phyloP scores from a whole-genome alignment of 345 rosid species.

The Anastatica hierochuntica region DNA sequence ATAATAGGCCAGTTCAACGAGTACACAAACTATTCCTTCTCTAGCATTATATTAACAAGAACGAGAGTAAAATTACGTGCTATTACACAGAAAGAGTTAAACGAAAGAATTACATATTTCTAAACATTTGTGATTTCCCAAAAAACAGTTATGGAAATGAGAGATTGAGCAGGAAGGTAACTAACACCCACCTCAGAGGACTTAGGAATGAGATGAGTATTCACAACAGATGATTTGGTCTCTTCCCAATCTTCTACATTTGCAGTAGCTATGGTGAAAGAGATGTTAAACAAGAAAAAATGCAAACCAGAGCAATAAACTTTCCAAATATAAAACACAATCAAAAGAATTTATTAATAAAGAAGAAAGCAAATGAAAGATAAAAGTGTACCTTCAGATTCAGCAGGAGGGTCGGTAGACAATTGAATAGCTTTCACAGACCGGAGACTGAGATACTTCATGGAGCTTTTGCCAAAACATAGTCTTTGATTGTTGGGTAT shows the following conservation, averaged over 20 bases:
- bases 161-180: too few relatives aligned
- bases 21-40: not conserved
- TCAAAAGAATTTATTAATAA: not conserved
- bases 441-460: slow-evolving; percentile 16
- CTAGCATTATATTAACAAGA: not conserved
- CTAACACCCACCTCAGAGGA: slow-evolving; percentile 41
- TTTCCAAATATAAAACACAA: not conserved
- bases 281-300: not conserved
- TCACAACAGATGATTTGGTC: slow-evolving; percentile 28
- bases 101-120: too few relatives aligned
- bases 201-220: slow-evolving; percentile 49
- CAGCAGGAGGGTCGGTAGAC: slow-evolving; percentile 12
- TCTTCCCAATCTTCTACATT: slow-evolving; percentile 18
- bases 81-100: too few relatives aligned
- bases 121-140: too few relatives aligned
- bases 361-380: too few relatives aligned
- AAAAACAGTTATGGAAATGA: too few relatives aligned
- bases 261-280: slow-evolving; percentile 20
- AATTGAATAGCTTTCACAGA: slow-evolving; percentile 18
- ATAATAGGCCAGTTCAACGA: not conserved
- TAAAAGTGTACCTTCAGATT: slow-evolving; percentile 14
- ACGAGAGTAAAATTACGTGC: too few relatives aligned
- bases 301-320: not conserved
- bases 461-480: slow-evolving; percentile 3
- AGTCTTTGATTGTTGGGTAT: slow-evolving; percentile 11